Percentiles rank a stretch among this genome's conserved stretches.
Evolutionary conservation across 495 filamentous ascomycete species (phyloP).

Genomic region (Talaromyces ruber): DNA sequence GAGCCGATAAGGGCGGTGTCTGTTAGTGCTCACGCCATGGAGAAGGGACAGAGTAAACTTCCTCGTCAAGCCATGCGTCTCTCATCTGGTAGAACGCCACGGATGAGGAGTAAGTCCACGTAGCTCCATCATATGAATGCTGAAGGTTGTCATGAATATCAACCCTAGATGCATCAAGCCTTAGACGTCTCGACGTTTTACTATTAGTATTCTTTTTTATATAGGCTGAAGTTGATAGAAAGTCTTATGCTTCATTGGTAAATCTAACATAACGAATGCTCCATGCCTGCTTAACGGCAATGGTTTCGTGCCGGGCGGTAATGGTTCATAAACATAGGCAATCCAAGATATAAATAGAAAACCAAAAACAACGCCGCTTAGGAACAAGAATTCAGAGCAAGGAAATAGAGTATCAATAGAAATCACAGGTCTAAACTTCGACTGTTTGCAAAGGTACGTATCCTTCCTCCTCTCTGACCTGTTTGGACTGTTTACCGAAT

Average conservation of each 20-base stretch:
- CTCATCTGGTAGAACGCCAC: too few species aligned
- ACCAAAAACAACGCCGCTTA: neutral
- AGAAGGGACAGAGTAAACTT: neutral
- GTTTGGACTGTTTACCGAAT: slow-evolving; percentile 17
- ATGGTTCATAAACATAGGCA: neutral
- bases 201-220: too few species aligned
- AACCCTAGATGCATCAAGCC: too few species aligned
- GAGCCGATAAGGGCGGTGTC: neutral
- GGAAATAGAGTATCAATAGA: neutral
- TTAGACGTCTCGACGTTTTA: too few species aligned
- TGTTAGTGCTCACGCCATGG: neutral
- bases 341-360: neutral
- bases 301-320: neutral
- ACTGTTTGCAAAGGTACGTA: slow-evolving; percentile 39
- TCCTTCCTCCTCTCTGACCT: slow-evolving; percentile 23
- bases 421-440: slow-evolving; percentile 16
- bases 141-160: too few species aligned
- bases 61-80: neutral
- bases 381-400: neutral
- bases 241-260: neutral
- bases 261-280: neutral
- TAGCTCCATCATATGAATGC: too few species aligned
- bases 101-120: too few species aligned
- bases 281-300: neutral
- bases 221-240: too few species aligned